Conservation (phyloP, 2,329 filamentous ascomycete genomes). For the Paracoccidioides brasiliensis region DNA sequence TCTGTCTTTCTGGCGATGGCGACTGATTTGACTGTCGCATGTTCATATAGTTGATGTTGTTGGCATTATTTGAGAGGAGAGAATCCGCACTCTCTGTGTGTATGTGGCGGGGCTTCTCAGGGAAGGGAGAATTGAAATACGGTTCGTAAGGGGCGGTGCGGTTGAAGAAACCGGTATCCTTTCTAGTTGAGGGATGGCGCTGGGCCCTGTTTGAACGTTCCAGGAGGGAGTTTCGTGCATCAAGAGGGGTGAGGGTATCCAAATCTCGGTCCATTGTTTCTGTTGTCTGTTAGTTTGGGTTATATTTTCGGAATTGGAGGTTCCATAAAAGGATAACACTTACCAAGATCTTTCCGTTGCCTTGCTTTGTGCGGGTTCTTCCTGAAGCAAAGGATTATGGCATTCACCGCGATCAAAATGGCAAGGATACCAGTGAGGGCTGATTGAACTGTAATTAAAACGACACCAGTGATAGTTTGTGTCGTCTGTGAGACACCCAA, state of each 20-base stretch:
- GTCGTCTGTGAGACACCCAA: constrained; percentile 82
- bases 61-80: constrained; percentile 19
- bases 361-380: constrained; percentile 77
- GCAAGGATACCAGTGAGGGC: constrained; percentile 69
- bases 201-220: constrained; percentile 43
- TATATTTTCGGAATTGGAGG: neutral
- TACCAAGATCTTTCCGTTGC: constrained; percentile 80
- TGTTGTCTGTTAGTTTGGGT: constrained; percentile 24
- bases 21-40: constrained; percentile 16
- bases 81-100: constrained; percentile 23
- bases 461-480: constrained; percentile 86
- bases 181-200: constrained; percentile 12
- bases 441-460: constrained; percentile 82
- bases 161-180: constrained; percentile 29
- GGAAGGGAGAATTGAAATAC: constrained; percentile 21
- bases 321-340: constrained; percentile 27
- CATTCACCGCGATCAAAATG: constrained; percentile 80
- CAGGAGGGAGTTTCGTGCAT: constrained; percentile 75
- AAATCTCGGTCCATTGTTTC: constrained; percentile 65
- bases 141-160: constrained; percentile 28
- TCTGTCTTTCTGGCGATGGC: constrained; percentile 18
- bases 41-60: neutral
- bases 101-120: constrained; percentile 13
- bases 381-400: constrained; percentile 66
- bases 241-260: constrained; percentile 73